A percentile compares a stretch with the other conserved stretches of the same genome.
Conservation (phyloP, 306 rosid genomes). For the Cajanus cajan region DNA sequence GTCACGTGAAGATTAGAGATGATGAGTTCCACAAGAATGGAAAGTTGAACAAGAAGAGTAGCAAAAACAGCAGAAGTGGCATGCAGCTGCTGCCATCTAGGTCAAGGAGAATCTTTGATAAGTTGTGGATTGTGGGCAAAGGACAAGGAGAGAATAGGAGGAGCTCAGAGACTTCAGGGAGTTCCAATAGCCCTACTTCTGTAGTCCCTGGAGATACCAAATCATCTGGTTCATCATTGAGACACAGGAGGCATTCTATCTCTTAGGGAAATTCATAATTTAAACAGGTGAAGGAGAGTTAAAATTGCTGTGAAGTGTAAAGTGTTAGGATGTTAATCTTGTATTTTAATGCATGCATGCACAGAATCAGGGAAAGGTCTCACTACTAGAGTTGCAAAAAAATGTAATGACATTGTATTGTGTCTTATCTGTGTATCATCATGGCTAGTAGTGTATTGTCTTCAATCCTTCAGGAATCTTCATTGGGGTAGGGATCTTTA, state of each 20-base stretch:
- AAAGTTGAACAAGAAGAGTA: slow-evolving; percentile 62
- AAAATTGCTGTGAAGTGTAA: slow-evolving; percentile 49
- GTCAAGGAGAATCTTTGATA: slow-evolving; percentile 87
- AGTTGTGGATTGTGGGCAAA: slow-evolving; percentile 73
- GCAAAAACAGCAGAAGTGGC: slow-evolving; percentile 85
- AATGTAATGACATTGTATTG: slow-evolving; percentile 30
- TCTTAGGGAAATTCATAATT: slow-evolving; percentile 44
- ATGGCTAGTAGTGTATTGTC: slow-evolving; percentile 21
- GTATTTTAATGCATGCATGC: slow-evolving; percentile 32
- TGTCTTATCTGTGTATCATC: slow-evolving; percentile 14
- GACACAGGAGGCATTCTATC: slow-evolving; percentile 89
- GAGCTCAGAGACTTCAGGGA: slow-evolving; percentile 89
- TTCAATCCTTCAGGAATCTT: background rate
- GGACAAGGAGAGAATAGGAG: slow-evolving; percentile 76
- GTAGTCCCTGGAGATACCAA: slow-evolving; percentile 69
- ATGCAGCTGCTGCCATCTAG: slow-evolving; percentile 77
- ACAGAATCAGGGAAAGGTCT: slow-evolving; percentile 28
- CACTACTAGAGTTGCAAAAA: slow-evolving; percentile 17
- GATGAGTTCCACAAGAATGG: slow-evolving; percentile 48
- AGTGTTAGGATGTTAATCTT: slow-evolving; percentile 49
- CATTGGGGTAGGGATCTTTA: background rate
- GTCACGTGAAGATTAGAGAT: slow-evolving; percentile 53
- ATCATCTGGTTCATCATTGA: slow-evolving; percentile 69
- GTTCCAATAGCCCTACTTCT: slow-evolving; percentile 92
- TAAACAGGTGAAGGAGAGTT: slow-evolving; percentile 22